Evolutionary conservation across 2,329 filamentous ascomycete genomes (phyloP).

Genomic region (Hysterium pulicare): DNA sequence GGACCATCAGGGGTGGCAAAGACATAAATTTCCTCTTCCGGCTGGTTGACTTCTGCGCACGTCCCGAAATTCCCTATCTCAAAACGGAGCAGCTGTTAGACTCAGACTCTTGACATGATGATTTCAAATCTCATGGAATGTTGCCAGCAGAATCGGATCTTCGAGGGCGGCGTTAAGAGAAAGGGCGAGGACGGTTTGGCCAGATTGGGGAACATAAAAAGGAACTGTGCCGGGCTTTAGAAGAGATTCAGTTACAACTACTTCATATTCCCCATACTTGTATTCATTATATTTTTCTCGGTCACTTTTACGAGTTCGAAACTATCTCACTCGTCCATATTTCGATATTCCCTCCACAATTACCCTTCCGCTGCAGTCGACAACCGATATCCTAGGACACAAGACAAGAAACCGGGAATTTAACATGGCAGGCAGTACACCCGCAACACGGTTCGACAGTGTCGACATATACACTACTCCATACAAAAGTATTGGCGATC

Average conservation of each 20-base stretch:
- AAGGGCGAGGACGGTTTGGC: neutral
- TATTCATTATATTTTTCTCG: neutral
- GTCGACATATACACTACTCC: conserved; percentile 40
- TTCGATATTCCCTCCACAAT: neutral
- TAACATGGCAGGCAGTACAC: neutral
- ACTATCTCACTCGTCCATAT: neutral
- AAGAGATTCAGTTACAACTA: neutral
- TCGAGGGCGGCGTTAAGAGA: neutral
- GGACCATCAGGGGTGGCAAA: neutral
- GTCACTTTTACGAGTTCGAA: neutral
- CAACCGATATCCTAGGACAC: neutral
- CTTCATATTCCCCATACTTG: neutral
- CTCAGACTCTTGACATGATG: neutral
- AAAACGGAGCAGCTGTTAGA: neutral
- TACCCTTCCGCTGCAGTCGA: neutral
- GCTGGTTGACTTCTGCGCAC: too few relatives aligned
- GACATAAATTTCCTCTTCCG: conserved; percentile 1
- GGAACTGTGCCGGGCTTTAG: neutral
- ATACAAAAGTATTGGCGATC: conserved; percentile 41
- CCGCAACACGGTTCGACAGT: conserved; percentile 30
- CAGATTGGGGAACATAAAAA: neutral
- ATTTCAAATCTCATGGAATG: neutral
- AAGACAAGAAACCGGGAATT: too few relatives aligned
- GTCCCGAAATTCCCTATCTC: neutral
- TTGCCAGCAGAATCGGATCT: neutral